Conservation (phyloP, 306 rosid species). For the Cyamopsis tetragonoloba region DNA sequence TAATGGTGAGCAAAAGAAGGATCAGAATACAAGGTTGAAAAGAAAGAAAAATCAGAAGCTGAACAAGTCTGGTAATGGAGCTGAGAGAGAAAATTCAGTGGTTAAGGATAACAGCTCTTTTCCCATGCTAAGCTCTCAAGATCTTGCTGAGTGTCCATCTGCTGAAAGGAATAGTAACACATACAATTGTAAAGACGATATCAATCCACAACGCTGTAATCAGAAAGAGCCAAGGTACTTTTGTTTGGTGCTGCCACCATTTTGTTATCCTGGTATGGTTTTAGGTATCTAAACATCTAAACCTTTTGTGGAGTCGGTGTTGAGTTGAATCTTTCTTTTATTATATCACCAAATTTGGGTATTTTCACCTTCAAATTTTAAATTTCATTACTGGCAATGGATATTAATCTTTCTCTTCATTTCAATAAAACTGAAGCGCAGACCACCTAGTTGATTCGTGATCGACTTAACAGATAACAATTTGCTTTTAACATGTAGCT, state of each 20-base stretch:
- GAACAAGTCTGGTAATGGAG: conserved; percentile 31
- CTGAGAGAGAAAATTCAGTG: conserved; percentile 30
- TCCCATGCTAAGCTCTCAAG: conserved; percentile 36
- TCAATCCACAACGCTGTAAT: conserved; percentile 42
- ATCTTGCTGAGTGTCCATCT: conserved; percentile 33
- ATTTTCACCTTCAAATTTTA: conserved; percentile 1
- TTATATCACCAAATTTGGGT: neutral
- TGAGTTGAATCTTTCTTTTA: conserved; percentile 9
- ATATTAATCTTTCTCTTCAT: conserved; percentile 20
- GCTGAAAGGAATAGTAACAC: conserved; percentile 28
- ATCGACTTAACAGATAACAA: neutral
- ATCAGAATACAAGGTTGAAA: conserved; percentile 29
- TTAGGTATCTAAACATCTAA: conserved; percentile 26
- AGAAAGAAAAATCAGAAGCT: conserved; percentile 40
- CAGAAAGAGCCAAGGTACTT: conserved; percentile 53
- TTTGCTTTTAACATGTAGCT: neutral
- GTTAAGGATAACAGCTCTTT: conserved; percentile 30
- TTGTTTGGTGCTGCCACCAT: neutral
- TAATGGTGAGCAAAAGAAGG: conserved; percentile 29
- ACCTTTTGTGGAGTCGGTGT: conserved; percentile 11
- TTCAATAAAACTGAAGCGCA: neutral
- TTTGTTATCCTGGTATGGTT: conserved; percentile 13
- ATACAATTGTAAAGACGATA: conserved; percentile 30
- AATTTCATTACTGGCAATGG: neutral
- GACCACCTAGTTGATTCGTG: neutral